Conservation (phyloP, 495 filamentous ascomycete species). For the Copromyces sp. region DNA sequence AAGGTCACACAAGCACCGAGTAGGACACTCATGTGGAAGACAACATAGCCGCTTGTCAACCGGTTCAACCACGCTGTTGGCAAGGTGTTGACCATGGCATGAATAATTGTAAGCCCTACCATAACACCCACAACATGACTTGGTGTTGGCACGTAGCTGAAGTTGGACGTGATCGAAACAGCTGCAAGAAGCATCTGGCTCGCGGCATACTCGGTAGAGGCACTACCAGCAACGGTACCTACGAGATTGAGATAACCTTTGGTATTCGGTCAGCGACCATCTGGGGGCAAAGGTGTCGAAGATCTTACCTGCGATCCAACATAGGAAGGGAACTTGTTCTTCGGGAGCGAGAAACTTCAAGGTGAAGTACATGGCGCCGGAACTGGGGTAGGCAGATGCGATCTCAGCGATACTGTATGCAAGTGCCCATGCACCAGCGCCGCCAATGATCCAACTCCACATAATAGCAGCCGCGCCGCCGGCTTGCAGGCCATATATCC, state of each 20-base stretch:
- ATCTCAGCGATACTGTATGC: slow-evolving; percentile 49
- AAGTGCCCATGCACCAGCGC: slow-evolving; percentile 52
- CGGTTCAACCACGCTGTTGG: slow-evolving; percentile 55
- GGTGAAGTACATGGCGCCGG: slow-evolving; percentile 45
- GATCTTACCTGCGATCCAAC: slow-evolving; percentile 33
- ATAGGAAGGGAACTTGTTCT: slow-evolving; percentile 33
- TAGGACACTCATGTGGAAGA: slow-evolving; percentile 53
- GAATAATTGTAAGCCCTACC: slow-evolving; percentile 46
- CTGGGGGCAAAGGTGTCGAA: not conserved
- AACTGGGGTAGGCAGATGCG: slow-evolving; percentile 48
- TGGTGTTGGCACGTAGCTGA: slow-evolving; percentile 43
- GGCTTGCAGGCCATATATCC: slow-evolving; percentile 48
- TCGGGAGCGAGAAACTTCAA: slow-evolving; percentile 33
- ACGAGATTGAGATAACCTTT: slow-evolving; percentile 58
- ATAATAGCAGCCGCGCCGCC: slow-evolving; percentile 50
- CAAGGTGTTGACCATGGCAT: slow-evolving; percentile 48
- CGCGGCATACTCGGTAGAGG: slow-evolving; percentile 56
- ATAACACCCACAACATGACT: slow-evolving; percentile 49
- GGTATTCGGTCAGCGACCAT: not conserved
- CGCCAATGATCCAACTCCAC: slow-evolving; percentile 59
- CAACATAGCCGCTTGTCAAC: slow-evolving; percentile 53
- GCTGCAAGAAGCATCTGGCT: slow-evolving; percentile 59
- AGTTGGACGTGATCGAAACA: slow-evolving; percentile 49
- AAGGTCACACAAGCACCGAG: slow-evolving; percentile 50
- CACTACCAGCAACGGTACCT: slow-evolving; percentile 54